phyloP scores from a whole-genome alignment of 164 flowering plant species.

The Hamamelis virginiana region DNA sequence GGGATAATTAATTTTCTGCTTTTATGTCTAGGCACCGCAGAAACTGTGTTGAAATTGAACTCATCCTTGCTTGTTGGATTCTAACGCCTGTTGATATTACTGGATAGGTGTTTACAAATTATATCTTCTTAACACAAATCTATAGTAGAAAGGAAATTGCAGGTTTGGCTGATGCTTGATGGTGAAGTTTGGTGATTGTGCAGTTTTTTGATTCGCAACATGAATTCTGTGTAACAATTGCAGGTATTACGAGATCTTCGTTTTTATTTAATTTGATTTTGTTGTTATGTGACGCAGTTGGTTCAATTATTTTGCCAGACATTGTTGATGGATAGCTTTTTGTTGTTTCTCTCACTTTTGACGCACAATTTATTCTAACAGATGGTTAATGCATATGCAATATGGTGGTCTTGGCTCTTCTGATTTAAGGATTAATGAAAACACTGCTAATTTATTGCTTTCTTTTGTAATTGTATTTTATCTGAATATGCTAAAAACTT shows the following conservation, averaged over 20 bases:
- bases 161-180: not conserved
- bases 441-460: too few relatives aligned
- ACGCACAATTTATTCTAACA: too few relatives aligned
- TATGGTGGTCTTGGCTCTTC: too few relatives aligned
- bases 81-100: not conserved
- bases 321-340: too few relatives aligned
- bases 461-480: too few relatives aligned
- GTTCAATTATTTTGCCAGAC: not conserved
- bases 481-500: not conserved
- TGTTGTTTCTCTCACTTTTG: too few relatives aligned
- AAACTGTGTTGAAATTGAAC: not conserved
- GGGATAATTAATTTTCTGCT: too few relatives aligned
- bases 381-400: too few relatives aligned
- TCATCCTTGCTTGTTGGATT: constrained; percentile 1
- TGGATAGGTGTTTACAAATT: too few relatives aligned
- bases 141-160: constrained; percentile 1
- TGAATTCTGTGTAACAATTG: not conserved
- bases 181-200: not conserved
- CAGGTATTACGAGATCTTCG: not conserved
- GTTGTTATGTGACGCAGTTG: not conserved
- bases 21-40: too few relatives aligned
- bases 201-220: not conserved
- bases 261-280: not conserved
- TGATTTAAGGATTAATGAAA: too few relatives aligned
- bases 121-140: not conserved